Conservation (phyloP, 225 moss, liverwort and hornwort species). For the Ulota crispa region DNA sequence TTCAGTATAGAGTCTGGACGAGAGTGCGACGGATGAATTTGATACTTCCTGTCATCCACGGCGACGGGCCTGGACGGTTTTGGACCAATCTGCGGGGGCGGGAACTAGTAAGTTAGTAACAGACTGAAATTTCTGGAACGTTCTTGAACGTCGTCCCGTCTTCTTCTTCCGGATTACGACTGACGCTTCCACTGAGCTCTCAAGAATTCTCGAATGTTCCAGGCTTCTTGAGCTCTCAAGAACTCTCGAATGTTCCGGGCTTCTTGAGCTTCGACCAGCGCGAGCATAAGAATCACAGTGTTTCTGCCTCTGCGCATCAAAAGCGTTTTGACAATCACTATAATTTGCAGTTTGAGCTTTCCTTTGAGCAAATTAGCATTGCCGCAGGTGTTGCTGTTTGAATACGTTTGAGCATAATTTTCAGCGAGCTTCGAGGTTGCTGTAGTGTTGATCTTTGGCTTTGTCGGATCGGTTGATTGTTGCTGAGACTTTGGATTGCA, state of each 20-base stretch:
- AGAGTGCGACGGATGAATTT: neutral
- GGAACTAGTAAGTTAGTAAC: neutral
- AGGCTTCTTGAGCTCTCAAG: too few relatives aligned
- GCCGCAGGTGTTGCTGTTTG: neutral
- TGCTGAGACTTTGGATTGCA: neutral
- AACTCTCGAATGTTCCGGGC: constrained; percentile 19
- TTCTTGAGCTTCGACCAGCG: neutral
- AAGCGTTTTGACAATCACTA: neutral
- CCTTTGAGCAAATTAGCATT: neutral
- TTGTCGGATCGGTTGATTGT: neutral
- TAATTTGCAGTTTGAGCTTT: neutral
- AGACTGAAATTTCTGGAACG: neutral
- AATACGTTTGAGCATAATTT: neutral
- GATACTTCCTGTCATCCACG: neutral
- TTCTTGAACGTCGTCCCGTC: neutral
- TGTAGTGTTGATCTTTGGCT: neutral
- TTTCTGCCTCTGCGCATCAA: fast-evolving
- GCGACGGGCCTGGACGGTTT: neutral
- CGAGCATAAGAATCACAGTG: neutral
- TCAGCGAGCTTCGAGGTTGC: neutral
- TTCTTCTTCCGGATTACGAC: neutral
- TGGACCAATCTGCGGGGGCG: too few relatives aligned
- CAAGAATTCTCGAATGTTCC: too few relatives aligned
- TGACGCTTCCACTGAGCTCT: neutral
- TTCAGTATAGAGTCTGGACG: too few relatives aligned